A percentile compares a stretch with the other conserved stretches of the same genome.
Evolutionary conservation across 345 rosid genomes (phyloP).

Genomic region (Rhodamnia rubescens): DNA sequence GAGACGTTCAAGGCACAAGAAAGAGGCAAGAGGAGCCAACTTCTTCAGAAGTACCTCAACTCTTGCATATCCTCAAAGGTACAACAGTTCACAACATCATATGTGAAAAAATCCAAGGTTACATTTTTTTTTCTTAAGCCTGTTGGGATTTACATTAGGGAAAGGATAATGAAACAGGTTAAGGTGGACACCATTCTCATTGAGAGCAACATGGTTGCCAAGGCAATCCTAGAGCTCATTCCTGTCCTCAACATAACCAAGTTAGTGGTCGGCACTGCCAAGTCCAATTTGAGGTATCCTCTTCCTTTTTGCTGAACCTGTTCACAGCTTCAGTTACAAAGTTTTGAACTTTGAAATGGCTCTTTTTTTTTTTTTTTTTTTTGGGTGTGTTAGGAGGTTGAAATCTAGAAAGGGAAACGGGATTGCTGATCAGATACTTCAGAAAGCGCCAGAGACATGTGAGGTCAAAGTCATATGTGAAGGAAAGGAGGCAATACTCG

Average conservation of each 20-base stretch:
- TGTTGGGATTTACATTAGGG: not conserved
- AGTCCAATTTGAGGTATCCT: slow-evolving; percentile 43
- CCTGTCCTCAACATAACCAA: slow-evolving; percentile 60
- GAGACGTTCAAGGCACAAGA: slow-evolving; percentile 49
- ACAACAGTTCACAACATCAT: not conserved
- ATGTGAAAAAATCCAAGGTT: not conserved
- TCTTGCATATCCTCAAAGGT: slow-evolving; percentile 50
- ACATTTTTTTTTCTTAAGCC: not conserved
- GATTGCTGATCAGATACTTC: slow-evolving; percentile 40
- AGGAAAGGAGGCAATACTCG: slow-evolving; percentile 41
- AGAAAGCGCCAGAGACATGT: slow-evolving; percentile 37
- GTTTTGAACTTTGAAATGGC: not conserved
- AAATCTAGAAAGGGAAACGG: slow-evolving; percentile 37
- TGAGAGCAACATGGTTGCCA: slow-evolving; percentile 65
- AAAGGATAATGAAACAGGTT: slow-evolving; percentile 18
- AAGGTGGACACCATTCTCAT: slow-evolving; percentile 64
- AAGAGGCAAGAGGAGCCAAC: slow-evolving; percentile 45
- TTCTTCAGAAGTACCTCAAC: slow-evolving; percentile 38
- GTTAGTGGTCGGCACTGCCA: slow-evolving; percentile 67
- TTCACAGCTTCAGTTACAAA: not conserved
- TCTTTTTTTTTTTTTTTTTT: not conserved
- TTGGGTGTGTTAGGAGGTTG: slow-evolving; percentile 32
- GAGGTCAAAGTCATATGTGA: slow-evolving; percentile 52
- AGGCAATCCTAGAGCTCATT: slow-evolving; percentile 58
- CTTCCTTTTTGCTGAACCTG: not conserved